Conservation (phyloP, 306 rosid genomes). For the Dryas octopetala region DNA sequence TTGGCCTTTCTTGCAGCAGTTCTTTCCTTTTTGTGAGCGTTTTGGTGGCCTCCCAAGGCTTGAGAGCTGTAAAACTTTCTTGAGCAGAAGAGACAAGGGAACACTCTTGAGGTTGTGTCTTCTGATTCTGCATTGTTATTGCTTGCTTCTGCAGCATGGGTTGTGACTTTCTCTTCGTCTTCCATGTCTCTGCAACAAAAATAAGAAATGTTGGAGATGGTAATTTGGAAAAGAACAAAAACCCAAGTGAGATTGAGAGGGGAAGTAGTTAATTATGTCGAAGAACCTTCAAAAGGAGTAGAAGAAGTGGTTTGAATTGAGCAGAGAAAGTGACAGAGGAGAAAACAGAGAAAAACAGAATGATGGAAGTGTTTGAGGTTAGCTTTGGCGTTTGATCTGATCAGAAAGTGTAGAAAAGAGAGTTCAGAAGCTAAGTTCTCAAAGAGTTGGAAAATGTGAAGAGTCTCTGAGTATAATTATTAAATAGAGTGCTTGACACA, state of each 20-base stretch:
- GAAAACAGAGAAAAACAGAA: constrained; percentile 13
- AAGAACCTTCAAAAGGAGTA: constrained; percentile 26
- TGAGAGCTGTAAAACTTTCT: constrained; percentile 81
- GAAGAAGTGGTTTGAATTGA: constrained; percentile 10
- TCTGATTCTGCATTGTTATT: constrained; percentile 18
- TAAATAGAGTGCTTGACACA: constrained; percentile 41
- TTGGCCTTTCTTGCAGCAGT: constrained; percentile 70
- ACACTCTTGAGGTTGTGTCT: constrained; percentile 47
- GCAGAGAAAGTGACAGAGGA: constrained; percentile 5
- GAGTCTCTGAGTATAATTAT: constrained; percentile 30
- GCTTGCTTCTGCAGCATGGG: constrained; percentile 27
- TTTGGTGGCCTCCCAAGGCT: constrained; percentile 92
- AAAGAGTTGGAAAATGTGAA: constrained; percentile 56
- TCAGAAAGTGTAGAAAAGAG: constrained; percentile 22
- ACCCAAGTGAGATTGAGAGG: constrained; percentile 7
- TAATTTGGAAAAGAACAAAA: not conserved
- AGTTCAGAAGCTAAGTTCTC: constrained; percentile 46
- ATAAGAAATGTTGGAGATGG: not conserved
- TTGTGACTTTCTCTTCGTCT: constrained; percentile 25
- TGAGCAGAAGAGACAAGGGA: constrained; percentile 73
- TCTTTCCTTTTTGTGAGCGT: constrained; percentile 86
- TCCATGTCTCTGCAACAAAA: constrained; percentile 44
- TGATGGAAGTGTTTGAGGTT: not conserved
- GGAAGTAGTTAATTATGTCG: not conserved
- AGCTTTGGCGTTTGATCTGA: constrained; percentile 36